Base-by-base conservation (phyloP, 768 basidiomycete species). In the Lanmaoa pseudosensibilis region DNA sequence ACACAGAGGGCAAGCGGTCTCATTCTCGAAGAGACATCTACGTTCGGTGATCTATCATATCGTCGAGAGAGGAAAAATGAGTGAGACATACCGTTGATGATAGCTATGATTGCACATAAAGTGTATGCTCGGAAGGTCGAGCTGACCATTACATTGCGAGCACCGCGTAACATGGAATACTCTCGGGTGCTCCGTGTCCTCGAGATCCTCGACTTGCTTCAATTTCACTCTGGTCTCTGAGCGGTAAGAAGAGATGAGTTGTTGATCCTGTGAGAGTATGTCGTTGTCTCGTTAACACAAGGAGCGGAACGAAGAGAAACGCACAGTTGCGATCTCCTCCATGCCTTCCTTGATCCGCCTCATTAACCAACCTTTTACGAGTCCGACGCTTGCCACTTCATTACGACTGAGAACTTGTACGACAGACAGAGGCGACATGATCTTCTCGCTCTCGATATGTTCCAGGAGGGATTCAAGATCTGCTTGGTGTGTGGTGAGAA, bases 81-180 rank as follows among this genome's bases (percentile, higher is more conserved):
- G 18, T 16, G 15, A 25, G 47, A 45, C 47, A 2, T 27, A 61
- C 92, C 94, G 80, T 69, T 96, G 93, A 69, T 99, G 97, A 75
- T 92, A 98, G 58, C 92, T 94, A 69, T 98, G 97, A 65, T 88
- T 87, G 73, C 96, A 99, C 96, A 98, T 97, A 68, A 98, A 98
- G 72, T 98, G 95, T 7, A 98, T 80, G 60, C 85, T 89, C 0
- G 97, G 96, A 11, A 98, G 82, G 69, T 98, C 95, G 57, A 98
- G 83, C 63, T 90, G 92, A 1, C 88, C 92, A 16, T 86, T 82
- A 70, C 97, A 98, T 5, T 87, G 82, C 21, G 95, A 88, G 71
- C 97, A 98, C 40, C 94, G 80, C 9, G 94, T 95, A 57, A 96
- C 91, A 67, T 98, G 94, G 78, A 98, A 97, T 21, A 98, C 89